Conservation (phyloP, 495 filamentous ascomycete genomes). For the Achaetomiella virescens region DNA sequence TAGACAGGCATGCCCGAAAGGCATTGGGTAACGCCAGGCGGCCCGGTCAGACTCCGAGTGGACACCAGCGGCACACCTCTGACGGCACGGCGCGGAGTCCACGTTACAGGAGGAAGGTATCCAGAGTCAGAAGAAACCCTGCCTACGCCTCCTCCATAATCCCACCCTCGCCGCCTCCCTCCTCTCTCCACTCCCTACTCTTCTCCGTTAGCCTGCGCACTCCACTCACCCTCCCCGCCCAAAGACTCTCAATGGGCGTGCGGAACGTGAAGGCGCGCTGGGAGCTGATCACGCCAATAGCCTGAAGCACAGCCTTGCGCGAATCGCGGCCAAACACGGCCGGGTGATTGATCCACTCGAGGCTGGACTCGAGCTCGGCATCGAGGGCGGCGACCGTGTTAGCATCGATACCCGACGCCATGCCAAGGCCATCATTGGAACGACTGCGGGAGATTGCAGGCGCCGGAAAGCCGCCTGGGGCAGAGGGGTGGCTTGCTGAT, state of each 20-base stretch:
- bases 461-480: slow-evolving; percentile 19
- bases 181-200: slow-evolving; percentile 80
- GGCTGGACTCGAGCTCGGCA: slow-evolving; percentile 78
- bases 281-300: slow-evolving; percentile 91
- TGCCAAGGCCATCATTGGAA: slow-evolving; percentile 47
- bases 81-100: too few species aligned
- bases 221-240: slow-evolving; percentile 73
- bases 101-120: too few species aligned
- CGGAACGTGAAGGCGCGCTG: slow-evolving; percentile 94
- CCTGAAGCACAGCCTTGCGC: slow-evolving; percentile 91
- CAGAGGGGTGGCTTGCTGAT: slow-evolving; percentile 40
- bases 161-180: slow-evolving; percentile 68
- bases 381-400: slow-evolving; percentile 81
- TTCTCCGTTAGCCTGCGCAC: slow-evolving; percentile 70
- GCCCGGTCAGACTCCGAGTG: too few species aligned
- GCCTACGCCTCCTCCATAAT: slow-evolving; percentile 63
- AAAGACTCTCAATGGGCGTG: slow-evolving; percentile 75
- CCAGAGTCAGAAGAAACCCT: too few species aligned
- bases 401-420: slow-evolving; percentile 66
- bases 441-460: slow-evolving; percentile 30
- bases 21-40: too few species aligned
- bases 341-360: slow-evolving; percentile 99
- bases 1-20: too few species aligned
- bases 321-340: slow-evolving; percentile 94
- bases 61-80: too few species aligned